Percentiles rank a stretch among this genome's conserved stretches.
These are phyloP conservation scores for Galerina sulciceps DNA, from an alignment of 768 basidiomycete species.

Conservation along the genomic window DNA sequence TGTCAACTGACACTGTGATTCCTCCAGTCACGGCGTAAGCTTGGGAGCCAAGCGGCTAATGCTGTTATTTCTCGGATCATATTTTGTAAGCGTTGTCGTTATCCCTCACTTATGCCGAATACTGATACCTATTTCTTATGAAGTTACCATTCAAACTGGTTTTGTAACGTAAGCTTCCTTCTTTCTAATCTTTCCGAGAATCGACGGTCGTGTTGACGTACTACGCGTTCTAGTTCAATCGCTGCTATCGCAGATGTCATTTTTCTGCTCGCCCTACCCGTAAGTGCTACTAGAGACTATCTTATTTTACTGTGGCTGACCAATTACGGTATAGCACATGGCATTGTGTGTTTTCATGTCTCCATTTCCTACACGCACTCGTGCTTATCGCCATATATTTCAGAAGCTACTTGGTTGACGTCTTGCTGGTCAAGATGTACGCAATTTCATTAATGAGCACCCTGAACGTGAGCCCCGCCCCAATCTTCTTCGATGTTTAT, in stretches of 20 bases:
- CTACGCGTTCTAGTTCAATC: slow-evolving; percentile 8
- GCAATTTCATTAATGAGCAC: slow-evolving; percentile 22
- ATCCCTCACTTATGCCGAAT: too few species aligned
- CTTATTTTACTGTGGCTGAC: neutral
- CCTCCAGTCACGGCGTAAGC: slow-evolving; percentile 15
- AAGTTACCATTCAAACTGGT: slow-evolving; percentile 24
- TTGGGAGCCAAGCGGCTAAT: slow-evolving; percentile 15
- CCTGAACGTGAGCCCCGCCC: slow-evolving; percentile 14
- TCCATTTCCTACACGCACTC: neutral
- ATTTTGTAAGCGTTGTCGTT: slow-evolving; percentile 12
- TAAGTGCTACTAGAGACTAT: slow-evolving; percentile 3
- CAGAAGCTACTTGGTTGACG: slow-evolving; percentile 24
- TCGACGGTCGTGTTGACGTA: too few species aligned
- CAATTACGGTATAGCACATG: slow-evolving; percentile 1
- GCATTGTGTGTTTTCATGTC: slow-evolving; percentile 10
- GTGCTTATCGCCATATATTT: neutral
- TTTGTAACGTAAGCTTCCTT: slow-evolving; percentile 17
- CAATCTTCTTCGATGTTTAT: neutral
- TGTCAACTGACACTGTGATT: neutral
- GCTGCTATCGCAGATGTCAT: slow-evolving; percentile 19
- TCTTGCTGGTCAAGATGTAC: slow-evolving; percentile 22
- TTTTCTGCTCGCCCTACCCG: slow-evolving; percentile 16
- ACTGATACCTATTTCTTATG: neutral
- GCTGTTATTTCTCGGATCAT: slow-evolving; percentile 23
- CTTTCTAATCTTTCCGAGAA: too few species aligned